Conservation (phyloP, 208 protist genomes). For the Tetramitus jugosus region DNA sequence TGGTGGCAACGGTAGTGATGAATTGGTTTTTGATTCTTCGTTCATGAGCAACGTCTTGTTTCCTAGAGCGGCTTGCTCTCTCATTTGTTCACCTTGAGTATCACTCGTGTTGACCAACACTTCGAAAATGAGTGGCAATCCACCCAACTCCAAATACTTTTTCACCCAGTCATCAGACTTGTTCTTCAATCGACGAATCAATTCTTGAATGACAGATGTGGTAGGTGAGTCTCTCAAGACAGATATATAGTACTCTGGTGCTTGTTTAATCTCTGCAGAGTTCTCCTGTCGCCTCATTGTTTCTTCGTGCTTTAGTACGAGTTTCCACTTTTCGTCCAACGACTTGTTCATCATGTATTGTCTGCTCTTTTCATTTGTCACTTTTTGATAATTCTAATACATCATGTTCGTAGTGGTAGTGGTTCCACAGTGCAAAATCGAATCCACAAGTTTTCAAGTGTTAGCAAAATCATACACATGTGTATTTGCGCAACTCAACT, state of each 20-base stretch:
- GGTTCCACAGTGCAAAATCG: too few species aligned
- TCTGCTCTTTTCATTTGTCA: background rate
- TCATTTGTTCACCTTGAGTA: background rate
- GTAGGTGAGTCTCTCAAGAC: background rate
- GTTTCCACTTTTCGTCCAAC: conserved; percentile 18
- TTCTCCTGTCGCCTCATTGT: background rate
- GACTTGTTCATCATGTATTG: background rate
- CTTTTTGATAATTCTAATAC: too few species aligned
- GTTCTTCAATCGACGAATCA: background rate
- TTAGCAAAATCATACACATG: too few species aligned
- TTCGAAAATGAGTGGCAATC: background rate
- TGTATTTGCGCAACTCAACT: too few species aligned
- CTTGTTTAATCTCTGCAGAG: background rate
- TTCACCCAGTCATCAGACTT: conserved; percentile 6
- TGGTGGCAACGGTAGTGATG: background rate
- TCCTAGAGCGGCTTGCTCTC: background rate
- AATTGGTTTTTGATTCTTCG: too few species aligned
- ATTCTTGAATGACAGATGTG: background rate
- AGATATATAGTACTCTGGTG: conserved; percentile 1
- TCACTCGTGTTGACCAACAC: background rate
- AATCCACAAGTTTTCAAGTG: too few species aligned
- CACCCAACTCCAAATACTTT: conserved; percentile 4
- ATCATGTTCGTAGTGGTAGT: too few species aligned
- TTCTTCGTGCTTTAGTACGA: background rate
- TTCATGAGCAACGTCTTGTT: background rate